Conservation (phyloP, 1,284 basidiomycete genomes). For the Mycosarcoma maydis region DNA sequence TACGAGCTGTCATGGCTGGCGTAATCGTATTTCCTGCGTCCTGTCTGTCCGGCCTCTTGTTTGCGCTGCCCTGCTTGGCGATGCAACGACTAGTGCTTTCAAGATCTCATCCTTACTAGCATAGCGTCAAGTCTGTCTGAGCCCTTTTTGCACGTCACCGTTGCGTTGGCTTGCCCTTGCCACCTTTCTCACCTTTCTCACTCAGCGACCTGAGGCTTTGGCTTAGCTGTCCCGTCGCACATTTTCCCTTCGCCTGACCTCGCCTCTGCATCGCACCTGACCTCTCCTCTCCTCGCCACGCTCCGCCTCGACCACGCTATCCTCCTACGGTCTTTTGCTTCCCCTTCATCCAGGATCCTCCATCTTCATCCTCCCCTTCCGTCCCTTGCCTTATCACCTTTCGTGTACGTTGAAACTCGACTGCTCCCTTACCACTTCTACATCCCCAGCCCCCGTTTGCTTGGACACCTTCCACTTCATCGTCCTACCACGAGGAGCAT, state of each 20-base stretch:
- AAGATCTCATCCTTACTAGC: slow-evolving; percentile 2
- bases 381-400: not conserved
- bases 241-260: slow-evolving; percentile 3
- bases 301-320: not conserved
- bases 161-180: too few species aligned
- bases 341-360: too few species aligned
- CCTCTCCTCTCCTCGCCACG: slow-evolving; percentile 9
- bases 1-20: slow-evolving; percentile 23
- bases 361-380: slow-evolving; percentile 9
- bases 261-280: slow-evolving; percentile 6
- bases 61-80: not conserved
- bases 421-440: too few species aligned
- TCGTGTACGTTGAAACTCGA: too few species aligned
- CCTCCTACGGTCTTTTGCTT: not conserved
- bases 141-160: slow-evolving; percentile 5
- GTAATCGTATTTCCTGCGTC: not conserved
- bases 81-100: not conserved
- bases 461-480: too few species aligned
- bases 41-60: slow-evolving; percentile 15
- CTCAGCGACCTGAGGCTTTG: slow-evolving; percentile 1
- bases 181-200: too few species aligned
- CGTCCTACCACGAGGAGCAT: too few species aligned
- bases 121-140: not conserved
- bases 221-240: not conserved
- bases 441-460: too few species aligned